Conservation (phyloP, 805 yeast genomes). For the Candida suzukii region DNA sequence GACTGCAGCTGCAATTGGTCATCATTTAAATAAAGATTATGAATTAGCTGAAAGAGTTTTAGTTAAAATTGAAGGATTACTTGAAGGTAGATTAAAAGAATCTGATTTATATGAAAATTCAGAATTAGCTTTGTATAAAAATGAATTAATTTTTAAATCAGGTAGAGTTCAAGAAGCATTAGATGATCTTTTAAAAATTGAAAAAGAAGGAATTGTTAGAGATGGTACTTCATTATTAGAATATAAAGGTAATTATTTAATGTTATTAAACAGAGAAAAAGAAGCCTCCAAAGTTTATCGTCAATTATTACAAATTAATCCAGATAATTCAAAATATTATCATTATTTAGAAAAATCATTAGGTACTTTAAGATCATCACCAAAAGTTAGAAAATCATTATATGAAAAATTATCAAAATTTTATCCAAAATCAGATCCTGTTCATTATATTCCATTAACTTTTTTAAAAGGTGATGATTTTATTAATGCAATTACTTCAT, state of each 20-base stretch:
- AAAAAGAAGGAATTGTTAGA: constrained; percentile 32
- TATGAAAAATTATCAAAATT: constrained; percentile 59
- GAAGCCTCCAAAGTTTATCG: constrained; percentile 70
- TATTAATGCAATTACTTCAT: constrained; percentile 38
- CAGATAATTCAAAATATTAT: constrained; percentile 69
- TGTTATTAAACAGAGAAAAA: constrained; percentile 45
- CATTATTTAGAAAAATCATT: constrained; percentile 58
- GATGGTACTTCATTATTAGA: constrained; percentile 63
- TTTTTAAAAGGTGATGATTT: constrained; percentile 51
- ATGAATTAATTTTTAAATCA: constrained; percentile 51
- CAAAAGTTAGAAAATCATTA: constrained; percentile 44
- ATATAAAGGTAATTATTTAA: constrained; percentile 55
- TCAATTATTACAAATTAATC: constrained; percentile 71
- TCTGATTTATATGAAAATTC: constrained; percentile 71
- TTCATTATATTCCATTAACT: constrained; percentile 68
- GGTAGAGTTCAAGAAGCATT: constrained; percentile 65
- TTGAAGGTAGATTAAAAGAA: constrained; percentile 60
- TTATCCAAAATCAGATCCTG: constrained; percentile 82
- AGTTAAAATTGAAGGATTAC: constrained; percentile 65
- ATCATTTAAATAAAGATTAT: constrained; percentile 64
- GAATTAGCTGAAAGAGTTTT: constrained; percentile 66
- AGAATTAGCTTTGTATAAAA: constrained; percentile 73
- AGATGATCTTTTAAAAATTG: constrained; percentile 47
- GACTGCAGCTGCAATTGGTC: constrained; percentile 84
- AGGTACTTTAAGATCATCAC: constrained; percentile 39